Evolutionary conservation across 2,329 filamentous ascomycete genomes (phyloP).

Genomic region (Ceratocystis papillata): DNA sequence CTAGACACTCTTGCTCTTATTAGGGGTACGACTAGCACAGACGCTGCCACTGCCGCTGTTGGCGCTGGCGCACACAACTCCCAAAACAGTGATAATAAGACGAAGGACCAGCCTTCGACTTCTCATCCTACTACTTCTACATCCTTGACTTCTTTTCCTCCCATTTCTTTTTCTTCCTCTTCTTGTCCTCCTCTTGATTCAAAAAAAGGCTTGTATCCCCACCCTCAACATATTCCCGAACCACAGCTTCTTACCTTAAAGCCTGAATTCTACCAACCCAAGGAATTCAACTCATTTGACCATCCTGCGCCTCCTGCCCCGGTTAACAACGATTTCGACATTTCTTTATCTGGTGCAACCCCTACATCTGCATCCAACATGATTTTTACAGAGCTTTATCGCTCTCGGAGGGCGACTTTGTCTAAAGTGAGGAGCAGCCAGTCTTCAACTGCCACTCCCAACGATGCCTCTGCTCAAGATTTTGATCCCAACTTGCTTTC

Average conservation of each 20-base stretch:
- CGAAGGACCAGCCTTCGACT: slow-evolving; percentile 12
- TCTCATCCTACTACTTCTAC: slow-evolving; percentile 16
- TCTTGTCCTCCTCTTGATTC: slow-evolving; percentile 15
- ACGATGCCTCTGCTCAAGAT: slow-evolving; percentile 31
- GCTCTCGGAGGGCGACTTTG: slow-evolving; percentile 43
- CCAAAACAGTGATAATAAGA: slow-evolving; percentile 22
- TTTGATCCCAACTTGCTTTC: slow-evolving; percentile 52
- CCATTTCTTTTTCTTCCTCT: slow-evolving; percentile 24
- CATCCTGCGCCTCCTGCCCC: slow-evolving; percentile 16
- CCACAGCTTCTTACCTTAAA: slow-evolving; percentile 22
- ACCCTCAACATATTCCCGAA: slow-evolving; percentile 18
- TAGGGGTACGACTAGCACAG: slow-evolving; percentile 15
- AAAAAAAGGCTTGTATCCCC: slow-evolving; percentile 22
- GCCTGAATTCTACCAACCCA: slow-evolving; percentile 19
- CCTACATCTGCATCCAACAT: slow-evolving; percentile 33
- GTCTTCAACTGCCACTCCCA: slow-evolving; percentile 27
- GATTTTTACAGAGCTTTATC: slow-evolving; percentile 51
- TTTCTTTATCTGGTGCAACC: slow-evolving; percentile 11
- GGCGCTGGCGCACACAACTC: neutral
- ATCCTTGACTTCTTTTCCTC: slow-evolving; percentile 26
- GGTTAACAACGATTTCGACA: slow-evolving; percentile 17
- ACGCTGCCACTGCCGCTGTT: slow-evolving; percentile 15
- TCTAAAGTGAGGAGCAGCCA: slow-evolving; percentile 32
- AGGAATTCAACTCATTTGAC: slow-evolving; percentile 24
- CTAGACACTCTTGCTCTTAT: slow-evolving; percentile 3